A percentile compares a stretch with the other conserved stretches of the same genome.
Evolutionary conservation across 2,329 filamentous ascomycete species (phyloP).

Genomic region (Periconia digitata): DNA sequence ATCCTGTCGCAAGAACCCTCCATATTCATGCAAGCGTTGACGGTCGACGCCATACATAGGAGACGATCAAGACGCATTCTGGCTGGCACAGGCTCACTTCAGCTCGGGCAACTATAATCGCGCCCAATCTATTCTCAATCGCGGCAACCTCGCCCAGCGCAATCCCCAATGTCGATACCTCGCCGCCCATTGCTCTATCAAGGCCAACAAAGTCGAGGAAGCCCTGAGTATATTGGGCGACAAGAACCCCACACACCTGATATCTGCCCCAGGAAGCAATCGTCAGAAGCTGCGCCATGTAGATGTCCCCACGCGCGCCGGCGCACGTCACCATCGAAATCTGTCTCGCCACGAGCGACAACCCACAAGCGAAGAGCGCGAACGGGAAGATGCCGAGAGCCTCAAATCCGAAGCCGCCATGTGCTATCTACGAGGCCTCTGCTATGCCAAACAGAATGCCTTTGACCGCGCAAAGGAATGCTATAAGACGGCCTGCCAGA

Average conservation of each 20-base stretch:
- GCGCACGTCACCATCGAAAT: constrained; percentile 47
- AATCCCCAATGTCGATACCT: constrained; percentile 91
- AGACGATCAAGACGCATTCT: constrained; percentile 91
- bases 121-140: constrained; percentile 80
- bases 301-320: constrained; percentile 55
- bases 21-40: too few species aligned
- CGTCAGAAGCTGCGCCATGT: constrained; percentile 72
- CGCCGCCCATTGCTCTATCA: constrained; percentile 90
- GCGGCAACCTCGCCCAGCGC: constrained; percentile 77
- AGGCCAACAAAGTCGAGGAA: constrained; percentile 86
- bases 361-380: constrained; percentile 63
- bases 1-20: too few species aligned
- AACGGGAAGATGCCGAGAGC: constrained; percentile 70
- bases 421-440: constrained; percentile 92
- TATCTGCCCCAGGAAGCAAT: constrained; percentile 65
- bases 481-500: constrained; percentile 95
- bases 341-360: constrained; percentile 53
- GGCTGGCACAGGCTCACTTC: constrained; percentile 98
- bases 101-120: constrained; percentile 92
- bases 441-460: constrained; percentile 95
- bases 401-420: constrained; percentile 92
- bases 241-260: constrained; percentile 88
- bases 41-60: constrained; percentile 55
- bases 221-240: constrained; percentile 85
- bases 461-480: constrained; percentile 97